phyloP scores from a whole-genome alignment of 106 monocot genomes.

The Platanthera zijinensis region DNA sequence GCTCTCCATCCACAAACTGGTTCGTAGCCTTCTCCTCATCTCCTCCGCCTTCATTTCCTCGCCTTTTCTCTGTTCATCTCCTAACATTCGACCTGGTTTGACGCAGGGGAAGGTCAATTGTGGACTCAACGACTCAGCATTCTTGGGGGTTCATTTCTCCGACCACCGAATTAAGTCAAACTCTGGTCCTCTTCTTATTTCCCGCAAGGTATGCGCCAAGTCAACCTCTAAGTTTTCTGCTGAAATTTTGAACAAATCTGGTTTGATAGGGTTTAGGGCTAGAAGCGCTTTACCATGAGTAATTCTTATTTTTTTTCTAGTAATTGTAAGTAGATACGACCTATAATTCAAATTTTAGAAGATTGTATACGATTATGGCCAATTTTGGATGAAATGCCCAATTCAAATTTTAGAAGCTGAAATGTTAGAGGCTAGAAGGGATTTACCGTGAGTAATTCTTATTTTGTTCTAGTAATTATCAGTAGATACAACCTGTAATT shows the following conservation, averaged over 20 bases:
- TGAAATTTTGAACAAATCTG: not conserved
- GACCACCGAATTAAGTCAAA: slow-evolving; percentile 33
- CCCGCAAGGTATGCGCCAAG: slow-evolving; percentile 26
- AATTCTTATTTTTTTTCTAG: too few species aligned
- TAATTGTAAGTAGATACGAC: not conserved
- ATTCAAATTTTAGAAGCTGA: too few species aligned
- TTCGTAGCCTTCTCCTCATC: not conserved
- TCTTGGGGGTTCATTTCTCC: slow-evolving; percentile 49
- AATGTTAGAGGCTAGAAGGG: too few species aligned
- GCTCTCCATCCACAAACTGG: slow-evolving; percentile 64
- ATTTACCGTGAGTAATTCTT: too few species aligned
- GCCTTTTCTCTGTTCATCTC: not conserved
- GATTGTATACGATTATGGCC: too few species aligned
- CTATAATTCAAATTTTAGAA: too few species aligned
- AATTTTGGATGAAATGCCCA: too few species aligned
- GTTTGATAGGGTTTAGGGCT: too few species aligned
- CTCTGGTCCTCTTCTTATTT: slow-evolving; percentile 18
- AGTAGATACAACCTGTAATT: too few species aligned
- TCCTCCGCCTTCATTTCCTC: not conserved
- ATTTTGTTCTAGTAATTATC: too few species aligned
- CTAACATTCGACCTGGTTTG: not conserved
- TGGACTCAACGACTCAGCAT: slow-evolving; percentile 46
- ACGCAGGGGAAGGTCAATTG: slow-evolving; percentile 36
- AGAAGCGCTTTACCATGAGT: too few species aligned
- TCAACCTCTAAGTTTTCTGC: not conserved